Conservation (phyloP, 148 eudicot genomes). For the Agrostemma githago region DNA sequence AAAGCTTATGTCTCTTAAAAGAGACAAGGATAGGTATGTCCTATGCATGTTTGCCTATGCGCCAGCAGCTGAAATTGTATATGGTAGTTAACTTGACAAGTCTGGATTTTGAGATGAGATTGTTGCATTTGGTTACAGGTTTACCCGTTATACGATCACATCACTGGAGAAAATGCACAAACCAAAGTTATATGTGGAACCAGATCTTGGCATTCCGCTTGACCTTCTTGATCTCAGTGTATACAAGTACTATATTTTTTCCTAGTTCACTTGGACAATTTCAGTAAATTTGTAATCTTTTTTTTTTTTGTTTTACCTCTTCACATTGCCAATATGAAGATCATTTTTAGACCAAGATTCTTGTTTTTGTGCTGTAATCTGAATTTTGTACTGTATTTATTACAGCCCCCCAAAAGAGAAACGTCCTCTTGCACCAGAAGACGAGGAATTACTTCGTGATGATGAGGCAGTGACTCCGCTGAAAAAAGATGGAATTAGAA, state of each 20-base stretch:
- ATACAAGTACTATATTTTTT: conserved; percentile 57
- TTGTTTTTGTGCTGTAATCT: neutral
- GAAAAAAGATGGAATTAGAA: conserved; percentile 78
- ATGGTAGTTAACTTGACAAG: neutral
- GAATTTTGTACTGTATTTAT: conserved; percentile 3
- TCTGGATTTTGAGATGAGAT: neutral
- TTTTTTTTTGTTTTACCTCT: neutral
- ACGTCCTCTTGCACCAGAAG: conserved; percentile 73
- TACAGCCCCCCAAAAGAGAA: conserved; percentile 72
- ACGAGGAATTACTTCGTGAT: conserved; percentile 77
- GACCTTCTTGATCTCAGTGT: conserved; percentile 98
- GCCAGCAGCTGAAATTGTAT: neutral
- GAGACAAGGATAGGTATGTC: conserved; percentile 82
- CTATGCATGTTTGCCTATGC: conserved; percentile 3
- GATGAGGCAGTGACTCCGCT: conserved; percentile 76
- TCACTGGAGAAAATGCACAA: conserved; percentile 92
- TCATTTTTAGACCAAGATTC: neutral
- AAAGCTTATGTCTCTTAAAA: conserved; percentile 63
- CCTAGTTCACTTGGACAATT: neutral
- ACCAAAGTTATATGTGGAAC: conserved; percentile 81
- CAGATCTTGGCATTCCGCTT: conserved; percentile 96
- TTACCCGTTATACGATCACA: conserved; percentile 68
- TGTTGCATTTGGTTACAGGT: conserved; percentile 48
- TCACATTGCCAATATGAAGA: neutral
- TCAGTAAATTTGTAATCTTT: neutral